phyloP scores from a whole-genome alignment of 805 yeast genomes.

The Wickerhamiella kazuoi region DNA sequence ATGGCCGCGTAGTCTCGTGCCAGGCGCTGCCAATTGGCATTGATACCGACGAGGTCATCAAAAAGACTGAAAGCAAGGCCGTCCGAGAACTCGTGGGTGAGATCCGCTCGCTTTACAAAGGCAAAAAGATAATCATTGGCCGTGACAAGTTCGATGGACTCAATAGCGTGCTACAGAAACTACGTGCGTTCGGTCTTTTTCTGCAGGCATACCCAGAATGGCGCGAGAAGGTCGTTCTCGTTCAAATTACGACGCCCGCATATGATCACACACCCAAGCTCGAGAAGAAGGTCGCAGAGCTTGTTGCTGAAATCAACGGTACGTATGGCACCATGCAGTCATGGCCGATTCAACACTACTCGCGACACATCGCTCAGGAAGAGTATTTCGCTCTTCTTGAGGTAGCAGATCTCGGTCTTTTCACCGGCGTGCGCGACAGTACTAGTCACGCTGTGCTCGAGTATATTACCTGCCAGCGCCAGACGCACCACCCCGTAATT shows the following conservation, averaged over 20 bases:
- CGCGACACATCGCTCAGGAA: slow-evolving; percentile 69
- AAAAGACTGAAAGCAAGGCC: slow-evolving; percentile 33
- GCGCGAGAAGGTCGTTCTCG: slow-evolving; percentile 68
- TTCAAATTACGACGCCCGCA: slow-evolving; percentile 82
- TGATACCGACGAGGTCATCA: slow-evolving; percentile 50
- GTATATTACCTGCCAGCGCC: slow-evolving; percentile 62
- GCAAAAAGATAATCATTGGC: slow-evolving; percentile 65
- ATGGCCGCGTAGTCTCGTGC: slow-evolving; percentile 61
- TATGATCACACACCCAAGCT: slow-evolving; percentile 40
- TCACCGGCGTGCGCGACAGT: slow-evolving; percentile 86
- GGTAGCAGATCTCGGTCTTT: slow-evolving; percentile 77
- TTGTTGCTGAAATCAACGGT: slow-evolving; percentile 68
- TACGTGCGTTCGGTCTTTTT: slow-evolving; percentile 79
- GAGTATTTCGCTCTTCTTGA: slow-evolving; percentile 79
- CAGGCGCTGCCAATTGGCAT: slow-evolving; percentile 80
- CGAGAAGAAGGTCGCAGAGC: slow-evolving; percentile 68
- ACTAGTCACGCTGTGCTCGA: slow-evolving; percentile 92
- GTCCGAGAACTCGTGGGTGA: slow-evolving; percentile 39
- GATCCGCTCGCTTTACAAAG: slow-evolving; percentile 30
- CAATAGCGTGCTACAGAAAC: slow-evolving; percentile 83
- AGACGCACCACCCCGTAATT: slow-evolving; percentile 54
- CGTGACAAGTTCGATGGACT: slow-evolving; percentile 85
- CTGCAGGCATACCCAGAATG: slow-evolving; percentile 84
- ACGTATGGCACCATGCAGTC: slow-evolving; percentile 66
- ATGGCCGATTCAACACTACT: slow-evolving; percentile 84